Base-by-base conservation (phyloP, 2,329 filamentous ascomycete genomes). In the Botrytis fragariae region DNA sequence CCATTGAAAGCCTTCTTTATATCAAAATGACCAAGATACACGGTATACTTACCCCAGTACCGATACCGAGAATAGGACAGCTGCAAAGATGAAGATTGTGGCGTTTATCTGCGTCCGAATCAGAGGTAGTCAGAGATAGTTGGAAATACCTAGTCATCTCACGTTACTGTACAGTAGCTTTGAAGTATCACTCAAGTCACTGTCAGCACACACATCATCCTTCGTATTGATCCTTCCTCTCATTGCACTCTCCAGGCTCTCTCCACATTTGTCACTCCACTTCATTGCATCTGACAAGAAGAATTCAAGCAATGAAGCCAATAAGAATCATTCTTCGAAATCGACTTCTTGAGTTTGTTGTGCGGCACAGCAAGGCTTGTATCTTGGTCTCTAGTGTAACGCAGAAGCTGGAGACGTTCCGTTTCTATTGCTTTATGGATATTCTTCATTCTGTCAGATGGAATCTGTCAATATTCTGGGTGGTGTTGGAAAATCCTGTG, bases 211-310 rank as follows among this genome's bases (percentile, higher is more conserved):
- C 42, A 39, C 51, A 57, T 61, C 35, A 54, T 51, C 9, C 48
- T 72, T 72, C 62, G 71, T 69, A 72, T 72, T 61, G 42, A 72
- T 69, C 51, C 63, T 69, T 69, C 54, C 25, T 72, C 20, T 69
- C n/a, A 42, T 61, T 60, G 42, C 39, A 37, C 48, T 39, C 35
- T 29, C 14, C 35, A 32, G 32, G 44, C 39, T 60, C 37, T 68
- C 62, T 72, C 62, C 62, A 25, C 61, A 37, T 29, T 22, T 20
- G 45, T 72, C 62, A 51, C 51, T 42, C 51, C 51, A 67, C 39
- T 48, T 54, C 51, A 20, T 35, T 39, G n/a, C 61, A 25, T 44
- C 54, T 69, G n/a, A 60, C 39, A 57, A 61, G 67, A 60, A 35
- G n/a, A 20, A n/a, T 35, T 25, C 8, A 18, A 39, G 16, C 4